These are phyloP conservation scores for Collybia mongolica DNA, from an alignment of 768 basidiomycete species.

Conservation along the genomic window DNA sequence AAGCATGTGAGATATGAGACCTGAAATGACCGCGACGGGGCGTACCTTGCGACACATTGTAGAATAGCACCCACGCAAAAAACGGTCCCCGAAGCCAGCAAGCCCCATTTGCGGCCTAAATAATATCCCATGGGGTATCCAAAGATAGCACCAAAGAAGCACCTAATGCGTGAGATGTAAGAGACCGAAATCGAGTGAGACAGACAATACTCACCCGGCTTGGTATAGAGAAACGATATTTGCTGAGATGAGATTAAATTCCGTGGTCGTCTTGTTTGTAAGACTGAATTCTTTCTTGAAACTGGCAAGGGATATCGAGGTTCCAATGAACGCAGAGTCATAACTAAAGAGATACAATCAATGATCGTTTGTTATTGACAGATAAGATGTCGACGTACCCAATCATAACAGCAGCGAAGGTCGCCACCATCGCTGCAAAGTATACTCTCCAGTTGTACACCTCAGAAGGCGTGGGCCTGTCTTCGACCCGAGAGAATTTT, in stretches of 20 bases:
- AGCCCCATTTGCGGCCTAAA: slow-evolving; percentile 33
- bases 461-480: slow-evolving; percentile 23
- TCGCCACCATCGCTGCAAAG: slow-evolving; percentile 26
- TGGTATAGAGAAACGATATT: slow-evolving; percentile 48
- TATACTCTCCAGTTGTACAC: slow-evolving; percentile 44
- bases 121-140: slow-evolving; percentile 37
- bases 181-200: neutral
- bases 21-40: neutral
- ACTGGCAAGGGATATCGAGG: slow-evolving; percentile 36
- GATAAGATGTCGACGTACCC: slow-evolving; percentile 21
- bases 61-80: slow-evolving; percentile 40
- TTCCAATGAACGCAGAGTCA: slow-evolving; percentile 47
- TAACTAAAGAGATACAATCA: slow-evolving; percentile 20
- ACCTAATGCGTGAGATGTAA: slow-evolving; percentile 15
- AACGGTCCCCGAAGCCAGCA: slow-evolving; percentile 29
- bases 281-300: slow-evolving; percentile 47
- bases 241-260: slow-evolving; percentile 33
- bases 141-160: slow-evolving; percentile 38
- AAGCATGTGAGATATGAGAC: neutral
- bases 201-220: slow-evolving; percentile 29
- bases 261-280: slow-evolving; percentile 22
- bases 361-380: neutral
- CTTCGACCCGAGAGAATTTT: slow-evolving; percentile 18
- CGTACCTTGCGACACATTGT: slow-evolving; percentile 31
- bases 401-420: slow-evolving; percentile 40